These are phyloP conservation scores for Agapanthus africanus DNA, from an alignment of 106 monocot species.

Conservation along the genomic window DNA sequence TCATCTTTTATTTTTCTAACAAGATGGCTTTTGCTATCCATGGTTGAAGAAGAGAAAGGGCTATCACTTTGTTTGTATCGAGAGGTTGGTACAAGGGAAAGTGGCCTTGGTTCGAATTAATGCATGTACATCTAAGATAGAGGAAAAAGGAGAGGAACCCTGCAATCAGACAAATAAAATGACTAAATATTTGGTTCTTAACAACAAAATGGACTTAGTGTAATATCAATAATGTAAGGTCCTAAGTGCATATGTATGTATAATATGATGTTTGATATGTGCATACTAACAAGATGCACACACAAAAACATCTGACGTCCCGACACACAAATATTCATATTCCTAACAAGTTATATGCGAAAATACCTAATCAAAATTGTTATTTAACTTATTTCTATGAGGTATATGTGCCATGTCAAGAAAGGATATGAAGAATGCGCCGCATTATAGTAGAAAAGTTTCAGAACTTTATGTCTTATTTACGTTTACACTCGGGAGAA, in stretches of 20 bases:
- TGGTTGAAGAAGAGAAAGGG: background rate
- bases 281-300: no score
- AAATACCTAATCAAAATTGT: background rate
- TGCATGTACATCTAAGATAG: background rate
- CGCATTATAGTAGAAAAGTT: no score
- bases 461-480: background rate
- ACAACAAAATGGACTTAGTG: background rate
- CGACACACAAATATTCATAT: background rate
- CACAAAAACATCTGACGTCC: no score
- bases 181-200: no score
- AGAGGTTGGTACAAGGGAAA: no score
- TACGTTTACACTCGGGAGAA: background rate
- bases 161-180: background rate
- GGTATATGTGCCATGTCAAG: background rate
- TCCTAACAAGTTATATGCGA: background rate
- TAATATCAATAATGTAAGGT: no score
- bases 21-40: background rate
- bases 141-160: background rate
- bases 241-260: no score
- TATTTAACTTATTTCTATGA: no score
- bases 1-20: background rate
- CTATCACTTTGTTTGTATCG: background rate
- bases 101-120: background rate
- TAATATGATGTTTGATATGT: no score
- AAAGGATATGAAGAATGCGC: background rate